phyloP scores from a whole-genome alignment of 345 rosid species.

The Barbarea vulgaris region DNA sequence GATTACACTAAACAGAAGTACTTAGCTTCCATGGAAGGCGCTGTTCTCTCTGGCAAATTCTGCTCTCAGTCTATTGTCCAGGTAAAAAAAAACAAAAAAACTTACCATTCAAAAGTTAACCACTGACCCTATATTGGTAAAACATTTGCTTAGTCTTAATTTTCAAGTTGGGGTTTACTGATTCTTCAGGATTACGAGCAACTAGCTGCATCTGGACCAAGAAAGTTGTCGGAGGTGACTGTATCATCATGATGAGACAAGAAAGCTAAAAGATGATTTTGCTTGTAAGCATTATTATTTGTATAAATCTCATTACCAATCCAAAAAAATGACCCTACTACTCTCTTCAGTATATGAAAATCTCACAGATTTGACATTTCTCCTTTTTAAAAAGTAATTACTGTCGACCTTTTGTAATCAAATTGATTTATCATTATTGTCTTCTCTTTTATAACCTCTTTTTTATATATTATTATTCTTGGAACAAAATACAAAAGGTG shows the following conservation, averaged over 20 bases:
- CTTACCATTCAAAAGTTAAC: slow-evolving; percentile 11
- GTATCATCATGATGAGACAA: slow-evolving; percentile 25
- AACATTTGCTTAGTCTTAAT: not conserved
- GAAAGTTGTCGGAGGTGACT: slow-evolving; percentile 55
- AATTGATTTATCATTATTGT: slow-evolving; percentile 21
- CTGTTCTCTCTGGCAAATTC: slow-evolving; percentile 90
- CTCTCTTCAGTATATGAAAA: slow-evolving; percentile 27
- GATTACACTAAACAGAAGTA: slow-evolving; percentile 97
- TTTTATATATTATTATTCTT: not conserved
- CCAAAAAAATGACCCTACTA: slow-evolving; percentile 26
- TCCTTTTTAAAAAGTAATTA: slow-evolving; percentile 19
- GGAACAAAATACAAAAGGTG: slow-evolving; percentile 5
- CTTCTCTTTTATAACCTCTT: not conserved
- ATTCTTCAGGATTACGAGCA: slow-evolving; percentile 58
- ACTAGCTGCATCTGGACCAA: slow-evolving; percentile 43
- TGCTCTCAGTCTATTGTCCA: slow-evolving; percentile 83
- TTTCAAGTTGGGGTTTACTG: not conserved
- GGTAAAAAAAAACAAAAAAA: slow-evolving; percentile 44
- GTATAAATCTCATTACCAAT: slow-evolving; percentile 24
- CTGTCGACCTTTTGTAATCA: slow-evolving; percentile 22
- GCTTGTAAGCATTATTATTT: slow-evolving; percentile 12
- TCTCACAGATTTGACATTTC: slow-evolving; percentile 27
- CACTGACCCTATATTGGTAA: not conserved
- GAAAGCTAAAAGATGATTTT: slow-evolving; percentile 19
- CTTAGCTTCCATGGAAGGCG: slow-evolving; percentile 98